Evolutionary conservation across 129 eudicot species (phyloP), one percentile per base, ranked within the genome.

Genomic region (Escallonia herrerae): DNA sequence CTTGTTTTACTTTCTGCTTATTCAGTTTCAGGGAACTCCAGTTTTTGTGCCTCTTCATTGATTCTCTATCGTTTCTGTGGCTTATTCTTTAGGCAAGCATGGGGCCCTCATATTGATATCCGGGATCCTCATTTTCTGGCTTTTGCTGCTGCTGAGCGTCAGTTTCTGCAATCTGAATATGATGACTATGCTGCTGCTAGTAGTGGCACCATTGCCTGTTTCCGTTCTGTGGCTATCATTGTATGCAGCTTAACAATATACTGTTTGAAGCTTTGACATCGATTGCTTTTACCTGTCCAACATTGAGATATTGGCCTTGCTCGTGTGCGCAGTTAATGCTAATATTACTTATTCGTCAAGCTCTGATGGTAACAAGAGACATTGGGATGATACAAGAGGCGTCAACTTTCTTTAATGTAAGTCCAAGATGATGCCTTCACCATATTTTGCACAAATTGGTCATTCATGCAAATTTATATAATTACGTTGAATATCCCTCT

Each of bases 81-180:
- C 14, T 67, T 12, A 15, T 56, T 43, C 40, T 69, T 60, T 50
- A 85, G 96, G 65, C 89, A 83, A 77, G 83, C 86, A 5, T 89
- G 96, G 96, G 96, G 84, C 56, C 77, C 82, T 39, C 86, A 81
- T 71, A 74, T 89, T 33, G 86, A 81, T 73, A 75, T 86, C 47
- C 77, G 76, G 15, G 90, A 86, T 68, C 76, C 87, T 72, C 84
- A 72, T 38, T 77, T 90, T 40, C 44, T 86, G 73, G 87, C 88
- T 48, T 74, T 83, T 65, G 80, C 96, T 63, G 83, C 83, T 22
- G 84, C 90, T 42, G 90, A 86, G 71, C 83, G 72, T 48, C 87
- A 63, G 73, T 83, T 86, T 66, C 80, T 83, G 68, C 83, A 83
- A 74, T 78, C 90, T 3, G 95, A 89, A 49, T 89, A 89, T 51